Conservation (phyloP, 2,329 filamentous ascomycete species). For the Stromatinia cepivora region DNA sequence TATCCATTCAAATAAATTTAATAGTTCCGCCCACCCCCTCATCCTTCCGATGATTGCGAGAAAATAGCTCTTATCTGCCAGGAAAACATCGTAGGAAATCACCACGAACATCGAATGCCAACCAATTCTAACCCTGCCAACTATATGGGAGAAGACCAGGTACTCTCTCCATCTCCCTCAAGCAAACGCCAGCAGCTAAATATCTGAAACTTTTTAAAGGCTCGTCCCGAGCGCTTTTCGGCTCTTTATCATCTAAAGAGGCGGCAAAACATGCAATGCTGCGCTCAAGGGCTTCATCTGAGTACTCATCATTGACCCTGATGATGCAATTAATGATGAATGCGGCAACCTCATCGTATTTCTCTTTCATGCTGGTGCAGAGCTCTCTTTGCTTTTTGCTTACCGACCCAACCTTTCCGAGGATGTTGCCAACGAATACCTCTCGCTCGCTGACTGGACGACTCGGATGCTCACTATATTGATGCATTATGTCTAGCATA, state of each 20-base stretch:
- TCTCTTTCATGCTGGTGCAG: slow-evolving; percentile 47
- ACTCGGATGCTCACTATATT: slow-evolving; percentile 45
- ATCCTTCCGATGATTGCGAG: neutral
- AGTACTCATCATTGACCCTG: slow-evolving; percentile 42
- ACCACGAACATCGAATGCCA: neutral
- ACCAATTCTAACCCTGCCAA: slow-evolving; percentile 5
- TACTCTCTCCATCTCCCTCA: slow-evolving; percentile 49
- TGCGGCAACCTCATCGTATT: slow-evolving; percentile 45
- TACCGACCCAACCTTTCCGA: slow-evolving; percentile 49
- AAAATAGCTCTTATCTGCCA: neutral
- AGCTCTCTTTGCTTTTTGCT: slow-evolving; percentile 45
- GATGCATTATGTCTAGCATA: slow-evolving; percentile 50
- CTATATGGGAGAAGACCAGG: slow-evolving; percentile 13
- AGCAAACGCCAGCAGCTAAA: slow-evolving; percentile 50
- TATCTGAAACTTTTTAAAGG: slow-evolving; percentile 53
- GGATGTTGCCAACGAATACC: slow-evolving; percentile 58
- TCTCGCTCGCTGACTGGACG: slow-evolving; percentile 52
- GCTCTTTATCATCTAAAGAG: slow-evolving; percentile 41
- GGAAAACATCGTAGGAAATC: neutral
- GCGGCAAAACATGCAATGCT: slow-evolving; percentile 52
- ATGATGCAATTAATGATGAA: slow-evolving; percentile 48
- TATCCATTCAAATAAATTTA: neutral
- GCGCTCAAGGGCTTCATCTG: slow-evolving; percentile 48
- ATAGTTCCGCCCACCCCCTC: neutral
- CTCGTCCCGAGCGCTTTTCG: slow-evolving; percentile 37